A percentile compares a stretch with the other conserved stretches of the same genome.
Evolutionary conservation across 768 basidiomycete species (phyloP).

Genomic region (Mycena galopus): DNA sequence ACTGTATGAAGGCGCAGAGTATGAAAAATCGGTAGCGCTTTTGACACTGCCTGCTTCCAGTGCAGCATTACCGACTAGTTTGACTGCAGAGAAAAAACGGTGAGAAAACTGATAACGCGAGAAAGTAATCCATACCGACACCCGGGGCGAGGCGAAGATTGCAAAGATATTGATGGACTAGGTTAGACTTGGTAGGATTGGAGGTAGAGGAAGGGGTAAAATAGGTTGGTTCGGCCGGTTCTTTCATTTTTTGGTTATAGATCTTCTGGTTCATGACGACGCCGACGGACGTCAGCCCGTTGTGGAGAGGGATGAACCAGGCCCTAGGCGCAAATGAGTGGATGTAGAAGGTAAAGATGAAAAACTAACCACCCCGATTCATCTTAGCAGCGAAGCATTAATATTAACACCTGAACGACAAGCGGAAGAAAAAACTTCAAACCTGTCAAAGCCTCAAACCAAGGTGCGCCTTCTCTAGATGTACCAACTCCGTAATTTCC

Average conservation of each 20-base stretch:
- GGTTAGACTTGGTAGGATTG: conserved; percentile 39
- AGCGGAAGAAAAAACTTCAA: conserved; percentile 31
- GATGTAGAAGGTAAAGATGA: not conserved
- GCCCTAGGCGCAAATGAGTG: conserved; percentile 48
- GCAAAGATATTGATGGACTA: conserved; percentile 42
- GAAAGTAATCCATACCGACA: not conserved
- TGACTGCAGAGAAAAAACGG: not conserved
- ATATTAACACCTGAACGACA: conserved; percentile 2
- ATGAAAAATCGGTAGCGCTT: conserved; percentile 73
- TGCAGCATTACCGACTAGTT: conserved; percentile 42
- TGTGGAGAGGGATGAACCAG: conserved; percentile 79
- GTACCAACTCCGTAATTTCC: conserved; percentile 66
- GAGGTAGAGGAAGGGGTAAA: conserved; percentile 44
- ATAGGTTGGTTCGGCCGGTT: conserved; percentile 41
- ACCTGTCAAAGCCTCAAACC: conserved; percentile 83
- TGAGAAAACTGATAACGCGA: too few species aligned
- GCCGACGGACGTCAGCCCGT: conserved; percentile 72
- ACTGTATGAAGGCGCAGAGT: conserved; percentile 70
- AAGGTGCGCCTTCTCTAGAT: conserved; percentile 67
- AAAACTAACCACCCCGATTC: conserved; percentile 66
- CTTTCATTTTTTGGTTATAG: conserved; percentile 55
- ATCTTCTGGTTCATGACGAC: conserved; percentile 70
- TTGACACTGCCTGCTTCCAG: conserved; percentile 60
- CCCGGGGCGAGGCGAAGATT: conserved; percentile 45
- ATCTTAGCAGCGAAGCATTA: conserved; percentile 51